A percentile compares a stretch with the other conserved stretches of the same genome.
Evolutionary conservation across 148 eudicot genomes (phyloP).

Genomic region (Hydrangea macrophylla): DNA sequence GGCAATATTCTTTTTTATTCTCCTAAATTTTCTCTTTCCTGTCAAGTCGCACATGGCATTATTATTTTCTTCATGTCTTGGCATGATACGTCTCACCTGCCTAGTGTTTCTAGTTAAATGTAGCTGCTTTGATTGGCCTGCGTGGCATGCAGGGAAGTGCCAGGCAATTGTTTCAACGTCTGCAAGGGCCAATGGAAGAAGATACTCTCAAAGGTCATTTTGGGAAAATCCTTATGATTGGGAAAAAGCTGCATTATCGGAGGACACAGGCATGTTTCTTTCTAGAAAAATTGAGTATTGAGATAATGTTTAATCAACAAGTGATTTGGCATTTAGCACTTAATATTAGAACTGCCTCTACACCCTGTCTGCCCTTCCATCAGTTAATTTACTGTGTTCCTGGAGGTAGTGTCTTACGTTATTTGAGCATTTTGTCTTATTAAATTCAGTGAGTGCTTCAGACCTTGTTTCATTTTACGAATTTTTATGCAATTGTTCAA

Average conservation of each 20-base stretch:
- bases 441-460: too few relatives aligned
- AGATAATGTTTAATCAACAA: neutral
- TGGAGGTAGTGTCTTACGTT: neutral
- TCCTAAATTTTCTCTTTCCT: neutral
- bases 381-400: neutral
- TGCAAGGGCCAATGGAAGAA: conserved; percentile 92
- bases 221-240: conserved; percentile 70
- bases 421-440: too few relatives aligned
- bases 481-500: too few relatives aligned
- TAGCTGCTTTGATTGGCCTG: conserved; percentile 10
- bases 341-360: neutral
- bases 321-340: neutral
- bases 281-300: neutral
- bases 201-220: conserved; percentile 82
- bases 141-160: conserved; percentile 75
- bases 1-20: conserved; percentile 37
- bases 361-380: neutral
- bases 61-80: neutral
- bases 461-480: too few relatives aligned
- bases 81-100: neutral
- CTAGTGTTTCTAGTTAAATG: conserved; percentile 1
- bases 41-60: neutral
- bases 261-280: conserved; percentile 53
- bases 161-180: conserved; percentile 78
- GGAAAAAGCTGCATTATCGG: conserved; percentile 43